A percentile compares a stretch with the other conserved stretches of the same genome.
Conservation (phyloP, 2,329 filamentous ascomycete species). For the Pyrenochaeta sp. region DNA sequence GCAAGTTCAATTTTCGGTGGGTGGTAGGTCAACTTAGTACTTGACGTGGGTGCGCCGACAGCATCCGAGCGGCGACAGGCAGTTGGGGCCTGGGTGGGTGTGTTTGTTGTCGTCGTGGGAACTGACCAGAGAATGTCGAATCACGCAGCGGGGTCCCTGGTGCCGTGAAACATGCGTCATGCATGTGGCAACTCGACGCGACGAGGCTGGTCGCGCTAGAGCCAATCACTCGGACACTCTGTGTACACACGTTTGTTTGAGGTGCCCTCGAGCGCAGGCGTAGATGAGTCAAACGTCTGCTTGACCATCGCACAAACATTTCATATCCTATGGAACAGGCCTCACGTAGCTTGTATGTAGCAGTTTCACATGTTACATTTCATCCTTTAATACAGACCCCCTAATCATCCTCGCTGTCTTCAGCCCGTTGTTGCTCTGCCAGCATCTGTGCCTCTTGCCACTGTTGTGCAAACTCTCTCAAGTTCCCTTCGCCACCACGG, state of each 20-base stretch:
- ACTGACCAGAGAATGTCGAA: slow-evolving; percentile 11
- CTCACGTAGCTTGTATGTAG: background rate
- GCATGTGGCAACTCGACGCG: slow-evolving; percentile 18
- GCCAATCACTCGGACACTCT: too few relatives aligned
- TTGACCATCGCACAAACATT: too few relatives aligned
- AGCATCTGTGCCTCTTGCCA: slow-evolving; percentile 56
- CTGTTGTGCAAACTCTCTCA: slow-evolving; percentile 70
- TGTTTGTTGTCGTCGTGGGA: slow-evolving; percentile 11
- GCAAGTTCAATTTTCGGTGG: too few relatives aligned
- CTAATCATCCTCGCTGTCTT: slow-evolving; percentile 48
- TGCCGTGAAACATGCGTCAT: slow-evolving; percentile 22
- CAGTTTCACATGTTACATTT: background rate
- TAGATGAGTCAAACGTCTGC: slow-evolving; percentile 3
- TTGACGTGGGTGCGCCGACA: too few relatives aligned
- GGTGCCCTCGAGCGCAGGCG: slow-evolving; percentile 1
- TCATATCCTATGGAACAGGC: background rate
- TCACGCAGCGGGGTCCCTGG: slow-evolving; percentile 15
- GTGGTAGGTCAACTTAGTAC: too few relatives aligned
- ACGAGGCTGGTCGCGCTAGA: slow-evolving; percentile 13
- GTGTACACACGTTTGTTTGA: slow-evolving; percentile 7
- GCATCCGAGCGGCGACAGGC: too few relatives aligned
- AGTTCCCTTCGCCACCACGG: slow-evolving; percentile 68
- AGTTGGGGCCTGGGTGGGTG: background rate
- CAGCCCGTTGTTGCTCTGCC: slow-evolving; percentile 50
- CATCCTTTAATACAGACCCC: background rate